These are phyloP conservation scores for Chalciporus piperatus DNA, from an alignment of 768 basidiomycete genomes.

Conservation along the genomic window DNA sequence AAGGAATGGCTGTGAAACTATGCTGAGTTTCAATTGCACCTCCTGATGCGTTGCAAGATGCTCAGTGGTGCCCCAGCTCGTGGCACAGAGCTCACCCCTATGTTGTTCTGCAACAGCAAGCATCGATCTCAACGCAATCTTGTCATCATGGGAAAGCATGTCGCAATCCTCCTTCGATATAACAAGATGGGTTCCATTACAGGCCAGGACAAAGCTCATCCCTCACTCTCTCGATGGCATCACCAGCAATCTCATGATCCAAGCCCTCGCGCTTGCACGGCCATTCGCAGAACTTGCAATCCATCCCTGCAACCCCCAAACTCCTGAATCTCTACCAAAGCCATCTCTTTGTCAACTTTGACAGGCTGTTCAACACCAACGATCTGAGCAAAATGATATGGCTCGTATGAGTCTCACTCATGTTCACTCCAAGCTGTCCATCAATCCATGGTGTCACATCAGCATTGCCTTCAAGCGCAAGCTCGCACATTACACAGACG, in stretches of 20 bases:
- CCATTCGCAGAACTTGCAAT: conserved; percentile 14
- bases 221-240: conserved; percentile 27
- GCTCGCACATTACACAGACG: background rate
- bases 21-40: no score
- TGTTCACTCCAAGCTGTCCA: background rate
- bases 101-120: no score
- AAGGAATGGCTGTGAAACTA: background rate
- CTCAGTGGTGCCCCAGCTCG: no score
- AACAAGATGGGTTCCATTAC: background rate
- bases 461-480: conserved; percentile 21
- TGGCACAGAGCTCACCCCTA: no score
- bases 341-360: background rate
- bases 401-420: background rate
- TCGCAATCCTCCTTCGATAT: background rate
- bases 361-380: background rate
- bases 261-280: conserved; percentile 21
- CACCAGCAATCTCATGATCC: conserved; percentile 24
- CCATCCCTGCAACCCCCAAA: background rate
- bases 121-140: no score
- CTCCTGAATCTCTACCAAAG: background rate
- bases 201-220: conserved; percentile 21
- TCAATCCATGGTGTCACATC: conserved; percentile 22
- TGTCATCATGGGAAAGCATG: no score
- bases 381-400: background rate
- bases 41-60: no score